Percentiles rank a stretch among this genome's conserved stretches.
These are phyloP conservation scores for Citrus sp. DNA, from an alignment of 345 rosid genomes.

Conservation along the genomic window DNA sequence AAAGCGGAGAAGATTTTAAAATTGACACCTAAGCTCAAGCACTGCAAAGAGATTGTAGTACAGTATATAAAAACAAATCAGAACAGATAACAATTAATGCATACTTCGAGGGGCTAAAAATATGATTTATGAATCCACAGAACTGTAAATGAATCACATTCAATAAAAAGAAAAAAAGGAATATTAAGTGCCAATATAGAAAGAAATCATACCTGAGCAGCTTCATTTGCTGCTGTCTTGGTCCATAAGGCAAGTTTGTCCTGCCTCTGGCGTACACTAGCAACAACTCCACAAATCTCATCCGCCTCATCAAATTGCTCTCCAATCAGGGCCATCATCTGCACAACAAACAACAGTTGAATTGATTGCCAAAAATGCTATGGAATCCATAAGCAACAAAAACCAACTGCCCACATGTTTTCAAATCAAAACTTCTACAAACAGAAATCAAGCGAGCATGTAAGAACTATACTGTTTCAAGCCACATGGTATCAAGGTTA, in stretches of 20 bases:
- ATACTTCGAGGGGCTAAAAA: not conserved
- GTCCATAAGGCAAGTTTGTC: slow-evolving; percentile 94
- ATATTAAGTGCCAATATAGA: not conserved
- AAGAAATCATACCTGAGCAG: slow-evolving; percentile 58
- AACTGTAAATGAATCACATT: not conserved
- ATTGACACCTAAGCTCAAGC: not conserved
- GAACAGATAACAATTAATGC: not conserved
- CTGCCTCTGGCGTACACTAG: slow-evolving; percentile 78
- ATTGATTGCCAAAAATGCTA: not conserved
- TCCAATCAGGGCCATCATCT: slow-evolving; percentile 95
- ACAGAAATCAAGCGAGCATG: not conserved
- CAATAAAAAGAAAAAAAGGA: not conserved
- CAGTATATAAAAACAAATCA: no score
- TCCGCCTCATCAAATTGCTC: slow-evolving; percentile 90
- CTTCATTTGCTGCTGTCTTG: slow-evolving; percentile 83
- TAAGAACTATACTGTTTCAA: slow-evolving; percentile 58
- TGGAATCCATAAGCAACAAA: not conserved
- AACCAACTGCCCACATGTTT: not conserved
- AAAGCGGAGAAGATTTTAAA: not conserved
- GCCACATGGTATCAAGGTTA: slow-evolving; percentile 72
- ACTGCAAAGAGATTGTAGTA: not conserved
- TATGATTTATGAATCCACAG: not conserved
- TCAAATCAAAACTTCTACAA: not conserved
- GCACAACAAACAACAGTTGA: not conserved
- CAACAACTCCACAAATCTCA: slow-evolving; percentile 95